Conservation (phyloP, 2,329 filamentous ascomycete species). For the Paecilomyces variotii region DNA sequence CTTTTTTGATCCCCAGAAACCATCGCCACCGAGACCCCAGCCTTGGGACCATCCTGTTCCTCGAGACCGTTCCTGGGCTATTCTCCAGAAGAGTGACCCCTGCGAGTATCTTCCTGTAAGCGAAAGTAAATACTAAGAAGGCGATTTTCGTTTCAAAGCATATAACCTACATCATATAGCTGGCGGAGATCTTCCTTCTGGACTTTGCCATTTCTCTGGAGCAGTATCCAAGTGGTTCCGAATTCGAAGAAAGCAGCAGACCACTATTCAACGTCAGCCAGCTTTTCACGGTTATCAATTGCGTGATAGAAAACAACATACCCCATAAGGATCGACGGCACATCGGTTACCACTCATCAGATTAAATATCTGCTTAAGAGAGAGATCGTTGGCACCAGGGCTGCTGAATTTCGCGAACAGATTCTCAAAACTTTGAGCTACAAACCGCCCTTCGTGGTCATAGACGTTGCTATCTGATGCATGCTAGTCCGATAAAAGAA, state of each 20-base stretch:
- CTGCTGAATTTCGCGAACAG: constrained; percentile 40
- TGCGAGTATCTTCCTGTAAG: neutral
- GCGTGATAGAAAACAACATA: too few relatives aligned
- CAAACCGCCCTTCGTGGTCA: constrained; percentile 39
- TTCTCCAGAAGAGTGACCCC: neutral
- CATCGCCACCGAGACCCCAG: neutral
- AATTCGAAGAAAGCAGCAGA: constrained; percentile 39
- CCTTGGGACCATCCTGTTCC: neutral
- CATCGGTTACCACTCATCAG: too few relatives aligned
- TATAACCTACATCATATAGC: constrained; percentile 24
- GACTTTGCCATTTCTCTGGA: constrained; percentile 20
- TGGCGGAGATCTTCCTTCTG: constrained; percentile 20
- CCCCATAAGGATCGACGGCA: too few relatives aligned
- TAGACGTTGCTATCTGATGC: constrained; percentile 36
- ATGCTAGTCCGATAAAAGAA: neutral
- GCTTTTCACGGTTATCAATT: too few relatives aligned
- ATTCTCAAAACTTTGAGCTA: constrained; percentile 42
- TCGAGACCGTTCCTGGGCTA: neutral
- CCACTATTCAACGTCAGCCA: constrained; percentile 17
- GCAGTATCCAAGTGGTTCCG: constrained; percentile 20
- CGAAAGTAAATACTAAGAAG: neutral
- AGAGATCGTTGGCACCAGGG: constrained; percentile 21
- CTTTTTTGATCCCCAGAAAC: neutral
- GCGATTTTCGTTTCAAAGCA: too few relatives aligned
- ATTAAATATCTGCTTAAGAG: too few relatives aligned